A percentile compares a stretch with the other conserved stretches of the same genome.
Conservation (phyloP, 1,284 basidiomycete genomes). For the Neolentinus lepideus region DNA sequence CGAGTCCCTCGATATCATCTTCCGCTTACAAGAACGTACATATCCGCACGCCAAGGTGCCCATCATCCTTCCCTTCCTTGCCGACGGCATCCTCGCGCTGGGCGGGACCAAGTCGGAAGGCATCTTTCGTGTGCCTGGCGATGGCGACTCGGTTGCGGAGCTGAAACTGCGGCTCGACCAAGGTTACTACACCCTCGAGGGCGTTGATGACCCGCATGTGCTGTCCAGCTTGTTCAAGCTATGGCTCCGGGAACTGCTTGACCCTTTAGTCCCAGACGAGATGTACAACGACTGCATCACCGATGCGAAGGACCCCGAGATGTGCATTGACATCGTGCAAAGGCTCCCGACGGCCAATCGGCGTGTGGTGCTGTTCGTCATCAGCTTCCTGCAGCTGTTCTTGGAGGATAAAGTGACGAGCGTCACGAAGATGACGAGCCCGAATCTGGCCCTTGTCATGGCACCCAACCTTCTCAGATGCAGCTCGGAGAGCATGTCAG, state of each 20-base stretch:
- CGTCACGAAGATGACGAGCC: slow-evolving; percentile 82
- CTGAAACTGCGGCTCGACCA: slow-evolving; percentile 84
- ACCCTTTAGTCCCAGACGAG: slow-evolving; percentile 82
- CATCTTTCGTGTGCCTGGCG: slow-evolving; percentile 87
- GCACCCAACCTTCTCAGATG: slow-evolving; percentile 85
- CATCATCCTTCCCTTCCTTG: slow-evolving; percentile 87
- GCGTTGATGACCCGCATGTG: slow-evolving; percentile 83
- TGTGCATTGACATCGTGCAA: slow-evolving; percentile 68
- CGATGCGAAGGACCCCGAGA: slow-evolving; percentile 55
- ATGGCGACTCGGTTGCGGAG: slow-evolving; percentile 78
- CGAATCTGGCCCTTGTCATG: slow-evolving; percentile 77
- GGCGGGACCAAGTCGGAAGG: slow-evolving; percentile 82
- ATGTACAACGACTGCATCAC: slow-evolving; percentile 84
- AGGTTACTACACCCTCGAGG: slow-evolving; percentile 84
- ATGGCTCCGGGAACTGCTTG: slow-evolving; percentile 85
- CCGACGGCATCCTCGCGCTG: slow-evolving; percentile 82
- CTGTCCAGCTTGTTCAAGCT: slow-evolving; percentile 85
- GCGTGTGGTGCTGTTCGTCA: slow-evolving; percentile 76
- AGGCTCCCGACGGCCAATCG: slow-evolving; percentile 79
- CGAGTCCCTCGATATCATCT: slow-evolving; percentile 78
- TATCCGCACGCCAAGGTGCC: slow-evolving; percentile 83
- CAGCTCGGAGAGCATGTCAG: slow-evolving; percentile 72
- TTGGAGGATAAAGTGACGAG: slow-evolving; percentile 65
- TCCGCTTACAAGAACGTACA: slow-evolving; percentile 75
- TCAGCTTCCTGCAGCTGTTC: slow-evolving; percentile 88